Conservation (phyloP, 2,329 filamentous ascomycete genomes). For the Penicillium sp. region DNA sequence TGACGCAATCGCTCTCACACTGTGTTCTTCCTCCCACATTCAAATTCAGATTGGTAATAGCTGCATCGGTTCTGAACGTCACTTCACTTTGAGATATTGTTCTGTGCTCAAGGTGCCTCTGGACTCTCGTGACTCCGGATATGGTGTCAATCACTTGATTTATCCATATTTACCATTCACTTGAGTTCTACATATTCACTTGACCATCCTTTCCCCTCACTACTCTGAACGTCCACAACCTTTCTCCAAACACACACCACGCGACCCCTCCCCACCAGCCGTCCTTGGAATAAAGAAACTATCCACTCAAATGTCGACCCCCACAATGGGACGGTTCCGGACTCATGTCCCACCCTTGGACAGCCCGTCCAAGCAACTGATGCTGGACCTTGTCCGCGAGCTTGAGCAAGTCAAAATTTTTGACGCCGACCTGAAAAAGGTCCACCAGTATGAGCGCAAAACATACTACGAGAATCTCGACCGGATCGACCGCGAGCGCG, state of each 20-base stretch:
- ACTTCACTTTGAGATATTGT: neutral
- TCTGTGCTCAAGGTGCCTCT: neutral
- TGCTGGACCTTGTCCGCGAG: slow-evolving; percentile 40
- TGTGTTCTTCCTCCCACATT: neutral
- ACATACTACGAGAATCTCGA: slow-evolving; percentile 60
- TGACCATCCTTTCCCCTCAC: neutral
- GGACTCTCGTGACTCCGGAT: neutral
- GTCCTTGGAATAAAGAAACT: neutral
- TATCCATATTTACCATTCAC: neutral
- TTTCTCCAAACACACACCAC: neutral
- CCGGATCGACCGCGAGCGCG: slow-evolving; percentile 59
- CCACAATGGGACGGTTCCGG: slow-evolving; percentile 28
- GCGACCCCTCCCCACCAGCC: neutral
- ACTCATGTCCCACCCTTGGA: slow-evolving; percentile 33
- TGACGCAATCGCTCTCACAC: neutral
- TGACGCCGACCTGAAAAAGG: slow-evolving; percentile 43
- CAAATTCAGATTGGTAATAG: neutral
- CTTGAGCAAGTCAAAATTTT: slow-evolving; percentile 43
- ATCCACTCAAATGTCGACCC: neutral
- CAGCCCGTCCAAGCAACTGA: slow-evolving; percentile 41
- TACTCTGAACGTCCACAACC: neutral
- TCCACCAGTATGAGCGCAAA: slow-evolving; percentile 43
- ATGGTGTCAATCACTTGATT: neutral
- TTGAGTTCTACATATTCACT: neutral
- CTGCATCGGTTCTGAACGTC: neutral